Base-by-base conservation (phyloP, 1,284 basidiomycete genomes). In the Ceratobasidium sp. region DNA sequence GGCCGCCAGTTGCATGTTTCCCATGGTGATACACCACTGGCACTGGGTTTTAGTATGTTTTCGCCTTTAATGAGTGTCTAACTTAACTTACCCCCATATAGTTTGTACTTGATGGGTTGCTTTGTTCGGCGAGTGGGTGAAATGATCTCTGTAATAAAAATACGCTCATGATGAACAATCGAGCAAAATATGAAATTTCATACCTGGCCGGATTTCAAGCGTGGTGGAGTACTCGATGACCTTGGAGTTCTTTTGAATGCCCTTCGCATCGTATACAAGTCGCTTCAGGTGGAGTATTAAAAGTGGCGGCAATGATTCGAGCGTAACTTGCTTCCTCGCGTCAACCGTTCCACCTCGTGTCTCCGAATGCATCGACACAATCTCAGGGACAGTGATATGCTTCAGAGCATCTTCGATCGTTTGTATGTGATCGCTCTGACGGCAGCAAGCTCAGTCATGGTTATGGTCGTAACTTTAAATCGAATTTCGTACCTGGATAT, bases 11-110 rank as follows among this genome's bases (percentile, higher is more conserved):
- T 0, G 96, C 94, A 13, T 90, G 91, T 53, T 84, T 81, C 1
- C 96, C 96, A 75, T 99, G 95, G 78, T 99, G 96, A 78, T 98
- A 98, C 7, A 98, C 81, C 21, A 90, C 94, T 91, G 57, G 56
- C 19, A 14, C 46, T 33, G 57, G 57, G 23, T 39, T 19, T 30
- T 41, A 5, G 30, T 50, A 13, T 49, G 69, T 25, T 14, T 50
- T 47, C 27, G 14, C 47, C 6, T 13, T 23, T 49, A 53, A 39
- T 19, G 36, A 49, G 54, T 1, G 23, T n/a, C 44, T 58, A 19
- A 49, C 13, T n/a, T n/a, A 44, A 79, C 86, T 70, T 75, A 91
- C 91, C 90, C 73, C 92, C 94, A 76, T 95, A 96, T 7, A 98
- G 82, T 72, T 88, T 87, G 77, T 97, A 98, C 73, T 84, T 84